Base-by-base conservation (phyloP, 129 eudicot genomes). In the Lactuca sativa region DNA sequence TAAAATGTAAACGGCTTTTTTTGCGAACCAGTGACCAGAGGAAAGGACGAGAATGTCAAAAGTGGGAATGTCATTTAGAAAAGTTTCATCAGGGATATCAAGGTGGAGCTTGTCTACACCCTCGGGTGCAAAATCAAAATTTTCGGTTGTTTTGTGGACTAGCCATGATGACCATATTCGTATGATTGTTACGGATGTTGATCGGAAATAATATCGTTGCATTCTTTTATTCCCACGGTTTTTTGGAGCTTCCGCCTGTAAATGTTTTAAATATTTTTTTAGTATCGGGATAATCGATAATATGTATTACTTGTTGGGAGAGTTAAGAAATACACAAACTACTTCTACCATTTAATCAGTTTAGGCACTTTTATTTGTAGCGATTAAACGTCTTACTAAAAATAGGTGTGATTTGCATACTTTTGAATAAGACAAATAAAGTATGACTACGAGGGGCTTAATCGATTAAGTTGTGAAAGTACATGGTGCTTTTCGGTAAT, bases 151-250 rank as follows among this genome's bases (percentile, higher is more conserved):
- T 77, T 78, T 82, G 56, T 85, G 86, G 68, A 89, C 88, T 10
- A 89, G 96, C 98, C 98, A 92, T n/a, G 98, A 85, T 43, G 98
- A 92, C 98, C 98, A 92, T 64, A 92, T 81, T 6, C 98, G 93
- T 21, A 88, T 78, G 59, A 92, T 79, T 81, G 68, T 80, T 53
- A 90, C 83, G 15, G 89, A 86, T 59, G 93, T 86, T 56, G 98
- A 92, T 69, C 69, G 75, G 75, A 92, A 92, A 62, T 76, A 72
- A 75, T 87, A 86, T 0, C 91, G 86, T 30, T 92, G 98, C 96
- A 92, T 92, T 77, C 75, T 86, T 57, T 70, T 70, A 71, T 86
- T 92, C 62, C 98, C 98, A 1, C 86, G 86, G 66, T 88, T 88
- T 76, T 64, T 70, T 52, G 98, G 98, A 66, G 41, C 89, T 77